Evolutionary conservation across 257 asterid genomes (phyloP).

Genomic region (Lycium ferocissimum): DNA sequence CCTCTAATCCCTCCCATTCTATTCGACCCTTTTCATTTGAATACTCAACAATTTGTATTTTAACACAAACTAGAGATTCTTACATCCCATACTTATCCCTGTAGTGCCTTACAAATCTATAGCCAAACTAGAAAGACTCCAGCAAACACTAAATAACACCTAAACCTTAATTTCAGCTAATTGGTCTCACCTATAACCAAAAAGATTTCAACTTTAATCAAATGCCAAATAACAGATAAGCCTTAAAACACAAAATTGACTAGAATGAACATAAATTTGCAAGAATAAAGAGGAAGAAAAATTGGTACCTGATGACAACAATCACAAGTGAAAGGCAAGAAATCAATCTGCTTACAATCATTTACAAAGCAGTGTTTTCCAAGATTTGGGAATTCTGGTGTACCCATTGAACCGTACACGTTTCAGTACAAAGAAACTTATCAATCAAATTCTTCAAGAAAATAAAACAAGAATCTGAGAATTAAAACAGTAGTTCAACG

Average conservation of each 20-base stretch:
- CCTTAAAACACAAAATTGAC: not conserved
- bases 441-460: not conserved
- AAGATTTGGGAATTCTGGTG: constrained; percentile 87
- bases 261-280: not conserved
- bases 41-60: not conserved
- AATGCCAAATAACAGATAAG: not conserved
- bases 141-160: not conserved
- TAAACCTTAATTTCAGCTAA: not conserved
- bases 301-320: constrained; percentile 69
- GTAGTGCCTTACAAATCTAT: not conserved
- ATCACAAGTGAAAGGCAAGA: constrained; percentile 95
- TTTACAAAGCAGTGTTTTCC: constrained; percentile 85
- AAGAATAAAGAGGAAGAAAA: not conserved
- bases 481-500: not conserved
- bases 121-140: not conserved
- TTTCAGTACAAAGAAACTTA: not conserved
- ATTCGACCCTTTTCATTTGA: not conserved
- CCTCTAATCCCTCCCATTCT: not conserved
- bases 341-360: constrained; percentile 89
- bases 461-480: not conserved
- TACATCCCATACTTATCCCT: not conserved
- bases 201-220: not conserved
- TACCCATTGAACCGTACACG: constrained; percentile 61
- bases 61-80: not conserved
- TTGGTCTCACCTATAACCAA: not conserved